Evolutionary conservation across 345 rosid species (phyloP), one percentile per base, ranked within the genome.

Genomic region (Bruguiera gymnorhiza): DNA sequence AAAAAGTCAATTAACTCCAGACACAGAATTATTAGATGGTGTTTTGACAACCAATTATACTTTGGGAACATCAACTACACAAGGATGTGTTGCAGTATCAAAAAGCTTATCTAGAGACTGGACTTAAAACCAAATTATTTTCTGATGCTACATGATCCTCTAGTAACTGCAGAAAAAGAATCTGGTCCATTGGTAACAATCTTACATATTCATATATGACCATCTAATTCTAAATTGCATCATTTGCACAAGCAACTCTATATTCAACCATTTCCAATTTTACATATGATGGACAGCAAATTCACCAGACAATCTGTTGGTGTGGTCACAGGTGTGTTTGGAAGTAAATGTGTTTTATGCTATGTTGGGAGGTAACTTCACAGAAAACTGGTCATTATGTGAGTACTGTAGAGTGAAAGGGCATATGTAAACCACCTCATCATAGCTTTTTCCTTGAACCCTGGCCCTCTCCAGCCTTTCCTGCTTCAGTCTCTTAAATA

Each of bases 401-500:
- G 26, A 56, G 13, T 21, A 24, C 16, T 16, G 16, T 56, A 10
- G 19, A 56, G 16, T 16, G 24, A 66, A 57, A 61, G 59, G 4
- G 65, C 50, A 32, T 57, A 52, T 2, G 53, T 18, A 60, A 72
- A 67, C 80, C 80, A 96, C 99, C 97, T 96, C 98, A 81, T 96
- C 99, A 72, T 81, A 87, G 72, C 78, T 81, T 80, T 85, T 90
- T 68, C 89, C 93, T 54, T 83, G 93, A 71, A 52, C 2, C 83
- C 84, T 87, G 70, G 99, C 99, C 78, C 99, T 89, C 50, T 90
- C 98, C 53, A 20, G 83, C 71, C 90, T 85, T 84, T 96, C 99
- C 70, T 84, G 87, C 80, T 78, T 89, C 78, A 96, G 83, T 78
- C 70, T 86, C 83, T 62, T 83, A 80, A 82, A 84, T 63, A 96